These are phyloP conservation scores for Solanum habrochaites DNA, from an alignment of 257 asterid species.

Conservation along the genomic window DNA sequence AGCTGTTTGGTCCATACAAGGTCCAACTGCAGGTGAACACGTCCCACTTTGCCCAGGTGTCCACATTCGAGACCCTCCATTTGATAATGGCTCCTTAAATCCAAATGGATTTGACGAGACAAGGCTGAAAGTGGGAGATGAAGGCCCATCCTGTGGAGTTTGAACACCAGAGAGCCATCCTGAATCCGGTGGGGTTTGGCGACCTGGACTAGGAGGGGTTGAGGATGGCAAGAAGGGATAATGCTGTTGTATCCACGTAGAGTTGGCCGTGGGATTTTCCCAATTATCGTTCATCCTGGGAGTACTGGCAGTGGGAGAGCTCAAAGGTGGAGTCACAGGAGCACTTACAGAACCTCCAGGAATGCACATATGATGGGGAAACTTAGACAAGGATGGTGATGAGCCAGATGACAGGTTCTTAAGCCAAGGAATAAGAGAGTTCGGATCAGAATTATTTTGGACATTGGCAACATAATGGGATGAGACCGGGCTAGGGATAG, in stretches of 20 bases:
- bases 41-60: conserved; percentile 98
- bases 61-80: conserved; percentile 93
- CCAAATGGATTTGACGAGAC: conserved; percentile 74
- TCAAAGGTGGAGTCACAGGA: conserved; percentile 92
- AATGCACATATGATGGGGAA: conserved; percentile 61
- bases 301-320: conserved; percentile 81
- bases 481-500: conserved; percentile 69
- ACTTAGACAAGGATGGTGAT: conserved; percentile 47
- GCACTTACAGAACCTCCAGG: conserved; percentile 94
- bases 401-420: conserved; percentile 77
- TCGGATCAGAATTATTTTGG: conserved; percentile 44
- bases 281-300: conserved; percentile 69
- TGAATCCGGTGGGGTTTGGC: conserved; percentile 78
- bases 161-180: conserved; percentile 95
- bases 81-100: conserved; percentile 60
- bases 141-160: conserved; percentile 77
- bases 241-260: conserved; percentile 63
- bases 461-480: conserved; percentile 38
- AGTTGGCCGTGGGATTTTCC: conserved; percentile 46
- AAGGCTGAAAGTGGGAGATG: conserved; percentile 89
- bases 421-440: conserved; percentile 96
- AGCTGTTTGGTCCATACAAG: conserved; percentile 56
- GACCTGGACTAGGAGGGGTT: conserved; percentile 77
- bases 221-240: conserved; percentile 64
- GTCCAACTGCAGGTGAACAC: conserved; percentile 76